Evolutionary conservation across 495 filamentous ascomycete genomes (phyloP), one percentile per base, ranked within the genome.

Genomic region (Talaromyces trachyspermus): DNA sequence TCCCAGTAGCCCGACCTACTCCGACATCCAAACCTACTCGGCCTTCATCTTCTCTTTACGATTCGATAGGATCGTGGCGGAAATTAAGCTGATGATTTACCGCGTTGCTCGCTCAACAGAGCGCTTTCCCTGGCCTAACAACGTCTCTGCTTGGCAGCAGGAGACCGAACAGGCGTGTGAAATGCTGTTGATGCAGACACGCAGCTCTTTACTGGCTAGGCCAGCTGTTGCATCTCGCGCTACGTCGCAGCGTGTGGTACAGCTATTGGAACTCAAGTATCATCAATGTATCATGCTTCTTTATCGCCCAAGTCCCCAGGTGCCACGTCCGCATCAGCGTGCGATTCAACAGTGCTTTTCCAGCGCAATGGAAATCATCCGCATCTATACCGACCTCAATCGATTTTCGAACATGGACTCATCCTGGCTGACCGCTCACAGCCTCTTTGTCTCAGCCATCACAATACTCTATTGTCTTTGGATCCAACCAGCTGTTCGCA

Each of bases 81-180:
- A 43, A 20, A 43, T 43, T 23, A 43, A 43, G 14, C 14, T 43
- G 22, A 43, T 43, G 40, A 10, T 43, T 1, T 43, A 43, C 18
- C 40, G 40, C 1, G 40, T 43, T 11, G 9, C 40, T 1, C 40
- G 22, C 3, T 43, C 40, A 1, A 20, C 40, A 43, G 5, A n/a
- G 2, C 22, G 40, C 15, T 43, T 43, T 23, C 40, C 40, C 11
- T 43, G 40, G 40, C 40, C 40, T 1, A 4, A n/a, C 2, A n/a
- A 43, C 27, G 9, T 43, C 15, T 2, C 22, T n/a, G 8, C 11
- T 20, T 43, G 40, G 40, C 40, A 43, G 22, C 22, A 43, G 1
- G 40, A 43, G 4, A 14, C 20, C 15, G 40, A 43, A 43, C 3
- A 9, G 3, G 9, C 22, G 17, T 43, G 40, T 27, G 5, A 8